Percentiles rank a stretch among this genome's conserved stretches.
Conservation (phyloP, 768 basidiomycete species). For the Chalciporus pseudorubinellus region DNA sequence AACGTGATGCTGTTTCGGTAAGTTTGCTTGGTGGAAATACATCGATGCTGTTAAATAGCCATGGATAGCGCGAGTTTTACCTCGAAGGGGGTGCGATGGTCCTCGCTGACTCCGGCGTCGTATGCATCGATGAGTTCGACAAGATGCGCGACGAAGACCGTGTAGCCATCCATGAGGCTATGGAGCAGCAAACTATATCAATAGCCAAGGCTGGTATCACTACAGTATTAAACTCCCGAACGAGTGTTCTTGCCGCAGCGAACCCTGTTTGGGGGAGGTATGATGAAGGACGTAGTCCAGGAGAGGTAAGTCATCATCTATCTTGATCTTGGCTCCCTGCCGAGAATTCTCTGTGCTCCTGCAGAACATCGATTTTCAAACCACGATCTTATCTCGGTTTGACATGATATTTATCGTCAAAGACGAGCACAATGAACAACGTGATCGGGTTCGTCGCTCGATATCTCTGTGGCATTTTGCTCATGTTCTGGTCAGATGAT, state of each 20-base stretch:
- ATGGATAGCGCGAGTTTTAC: conserved; percentile 87
- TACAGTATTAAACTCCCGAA: conserved; percentile 92
- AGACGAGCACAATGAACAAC: conserved; percentile 93
- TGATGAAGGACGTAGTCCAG: conserved; percentile 93
- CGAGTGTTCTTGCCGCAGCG: conserved; percentile 93
- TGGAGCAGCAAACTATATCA: conserved; percentile 99
- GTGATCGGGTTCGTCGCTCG: conserved; percentile 68
- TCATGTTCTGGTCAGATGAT: conserved; percentile 61
- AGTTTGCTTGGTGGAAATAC: conserved; percentile 26
- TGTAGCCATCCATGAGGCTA: conserved; percentile 98
- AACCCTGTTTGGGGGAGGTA: conserved; percentile 98
- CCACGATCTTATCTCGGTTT: conserved; percentile 96
- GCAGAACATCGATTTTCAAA: conserved; percentile 94
- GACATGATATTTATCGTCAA: conserved; percentile 99
- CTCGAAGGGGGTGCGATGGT: conserved; percentile 99
- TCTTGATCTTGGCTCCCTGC: background rate
- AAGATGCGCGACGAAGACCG: conserved; percentile 99
- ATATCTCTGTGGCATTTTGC: background rate
- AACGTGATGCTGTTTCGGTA: conserved; percentile 88
- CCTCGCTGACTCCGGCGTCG: conserved; percentile 95
- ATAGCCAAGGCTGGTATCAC: conserved; percentile 99
- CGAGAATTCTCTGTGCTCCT: background rate
- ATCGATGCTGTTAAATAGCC: conserved; percentile 3
- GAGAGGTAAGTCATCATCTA: conserved; percentile 57
- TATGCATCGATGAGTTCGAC: conserved; percentile 99